Base-by-base conservation (phyloP, 2,329 filamentous ascomycete species). In the Cladorrhinum sp. region DNA sequence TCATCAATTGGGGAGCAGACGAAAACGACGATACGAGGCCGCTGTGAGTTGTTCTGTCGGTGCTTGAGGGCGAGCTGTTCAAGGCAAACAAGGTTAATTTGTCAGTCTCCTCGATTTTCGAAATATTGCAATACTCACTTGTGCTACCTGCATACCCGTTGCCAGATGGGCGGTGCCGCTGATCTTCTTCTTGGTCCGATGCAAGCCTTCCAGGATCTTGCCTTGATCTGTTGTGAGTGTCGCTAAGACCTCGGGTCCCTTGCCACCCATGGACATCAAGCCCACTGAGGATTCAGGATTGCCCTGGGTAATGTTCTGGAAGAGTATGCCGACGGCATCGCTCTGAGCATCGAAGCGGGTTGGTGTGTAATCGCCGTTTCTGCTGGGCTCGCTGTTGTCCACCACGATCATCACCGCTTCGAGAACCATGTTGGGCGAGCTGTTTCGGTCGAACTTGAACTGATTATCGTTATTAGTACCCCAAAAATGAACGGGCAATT, bases 371-470 rank as follows among this genome's bases (percentile, higher is more conserved):
- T 99, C 95, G 74, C 96, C 95, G 79, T 99, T 99, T 75, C 95
- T 88, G 81, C 92, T 96, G 80, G 90, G 93, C 81, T 99, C 95
- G 81, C 93, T 97, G 84, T 98, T 99, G 85, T 99, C 95, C 72
- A 98, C 92, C 84, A 98, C 88, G 77, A 99, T 91, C 93, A 99
- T 98, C 65, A 96, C 96, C 80, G 95, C 96, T 87, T 99, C 95
- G 78, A 99, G 88, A 79, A 89, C 91, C 95, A 99, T 99, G 73
- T 83, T 93, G 86, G 76, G 78, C 52, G 76, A 45, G 76, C 70
- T 66, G 23, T 52, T 24, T 36, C 32, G 55, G 36, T 49, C 63
- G 70, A 71, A 36, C 54, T 60, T 7, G 2, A 8, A 41, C 12
- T 41, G 13, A 2, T 48, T 50, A 48, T 22, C 6, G 56, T 20